Base-by-base conservation (phyloP, 2,329 filamentous ascomycete genomes). In the Stachybotrys elegans region DNA sequence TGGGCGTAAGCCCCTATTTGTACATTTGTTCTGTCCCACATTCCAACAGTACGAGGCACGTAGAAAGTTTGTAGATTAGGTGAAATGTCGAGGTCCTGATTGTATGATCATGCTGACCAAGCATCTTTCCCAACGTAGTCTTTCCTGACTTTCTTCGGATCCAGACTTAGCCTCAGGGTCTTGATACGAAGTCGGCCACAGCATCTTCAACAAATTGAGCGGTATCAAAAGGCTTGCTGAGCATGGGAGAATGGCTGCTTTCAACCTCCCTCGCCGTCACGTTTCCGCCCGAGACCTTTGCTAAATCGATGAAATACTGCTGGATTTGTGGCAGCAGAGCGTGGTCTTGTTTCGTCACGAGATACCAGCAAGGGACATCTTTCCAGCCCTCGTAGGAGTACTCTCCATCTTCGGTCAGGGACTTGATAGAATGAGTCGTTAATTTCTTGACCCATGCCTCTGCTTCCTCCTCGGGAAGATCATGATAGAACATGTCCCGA, bases 401-500 rank as follows among this genome's bases (percentile, higher is more conserved):
- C 45, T 76, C 68, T 0, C 65, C 65, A 1, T 69, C 73, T 25
- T 71, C 67, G 4, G 63, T 67, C 14, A 75, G 50, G 1, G 71
- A 52, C 39, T 69, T 71, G 6, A 72, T 51, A 3, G 63, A 64
- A 17, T 76, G 71, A 0, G 49, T 51, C 0, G 52, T 59, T 5
- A 77, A 67, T 45, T 67, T 63, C 0, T 52, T 53, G 2, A 64
- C 62, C 68, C 72, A 75, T 29, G 57, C 56, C 5, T 66, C 56
- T 0, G 57, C 69, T 42, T 77, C 73, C 1, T 68, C 63, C 1
- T 48, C 52, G 0, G 71, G 60, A 1, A 77, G 45, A 52, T 78
- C 73, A 46, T 76, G 70, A 44, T 76, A 78, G 44, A 78, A 71
- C 3, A 76, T 48, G 5, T 72, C 57, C 6, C 61, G 49, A 0